These are phyloP conservation scores for Talaromyces nanjingensis DNA, from an alignment of 495 filamentous ascomycete genomes.

Conservation along the genomic window DNA sequence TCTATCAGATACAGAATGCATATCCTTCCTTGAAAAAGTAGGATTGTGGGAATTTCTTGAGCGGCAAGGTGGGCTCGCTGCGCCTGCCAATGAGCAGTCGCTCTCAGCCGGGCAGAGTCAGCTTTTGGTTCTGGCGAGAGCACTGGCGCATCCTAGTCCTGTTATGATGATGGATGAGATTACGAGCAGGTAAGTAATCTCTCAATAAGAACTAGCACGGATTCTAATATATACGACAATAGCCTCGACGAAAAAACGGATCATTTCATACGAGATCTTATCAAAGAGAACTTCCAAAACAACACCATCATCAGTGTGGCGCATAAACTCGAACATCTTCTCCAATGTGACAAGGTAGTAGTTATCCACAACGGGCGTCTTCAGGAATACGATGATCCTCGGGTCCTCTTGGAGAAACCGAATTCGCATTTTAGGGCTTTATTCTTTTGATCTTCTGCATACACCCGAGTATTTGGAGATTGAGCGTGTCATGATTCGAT, in stretches of 20 bases:
- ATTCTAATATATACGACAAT: too few species aligned
- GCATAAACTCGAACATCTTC: not conserved
- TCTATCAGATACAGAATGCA: constrained; percentile 24
- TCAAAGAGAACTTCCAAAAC: not conserved
- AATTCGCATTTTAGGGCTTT: not conserved
- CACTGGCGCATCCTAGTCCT: constrained; percentile 34
- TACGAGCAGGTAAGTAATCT: constrained; percentile 38
- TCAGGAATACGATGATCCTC: not conserved
- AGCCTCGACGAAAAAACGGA: not conserved
- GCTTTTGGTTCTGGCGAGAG: constrained; percentile 50
- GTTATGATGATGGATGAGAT: constrained; percentile 37
- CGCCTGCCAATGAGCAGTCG: constrained; percentile 26
- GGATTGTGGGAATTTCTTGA: constrained; percentile 29
- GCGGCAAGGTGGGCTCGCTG: constrained; percentile 34
- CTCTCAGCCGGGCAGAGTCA: constrained; percentile 52
- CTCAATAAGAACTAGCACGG: too few species aligned
- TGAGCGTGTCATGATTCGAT: not conserved
- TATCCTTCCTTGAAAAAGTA: constrained; percentile 33
- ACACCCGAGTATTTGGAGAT: not conserved
- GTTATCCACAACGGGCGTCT: not conserved
- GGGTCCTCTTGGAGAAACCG: not conserved
- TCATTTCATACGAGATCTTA: not conserved
- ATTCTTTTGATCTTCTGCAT: not conserved
- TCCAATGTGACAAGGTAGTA: not conserved
- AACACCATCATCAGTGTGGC: not conserved